A percentile compares a stretch with the other conserved stretches of the same genome.
These are phyloP conservation scores for Massarina eburnea DNA, from an alignment of 2,329 filamentous ascomycete species.

Conservation along the genomic window DNA sequence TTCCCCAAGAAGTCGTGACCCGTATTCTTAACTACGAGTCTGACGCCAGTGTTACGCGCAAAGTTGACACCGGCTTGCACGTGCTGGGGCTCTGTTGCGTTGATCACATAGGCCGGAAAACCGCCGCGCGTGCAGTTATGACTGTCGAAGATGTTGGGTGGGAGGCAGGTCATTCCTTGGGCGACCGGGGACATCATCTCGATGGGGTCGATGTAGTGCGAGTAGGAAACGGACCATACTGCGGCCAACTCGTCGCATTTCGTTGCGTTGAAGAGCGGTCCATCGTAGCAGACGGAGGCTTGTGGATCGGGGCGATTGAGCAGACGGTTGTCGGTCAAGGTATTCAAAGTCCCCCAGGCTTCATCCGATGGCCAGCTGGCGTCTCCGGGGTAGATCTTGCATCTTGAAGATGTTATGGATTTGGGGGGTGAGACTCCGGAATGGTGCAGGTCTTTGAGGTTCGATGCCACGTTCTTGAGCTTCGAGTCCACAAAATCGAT, in stretches of 20 bases:
- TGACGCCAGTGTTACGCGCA: slow-evolving; percentile 34
- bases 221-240: slow-evolving; percentile 36
- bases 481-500: slow-evolving; percentile 15
- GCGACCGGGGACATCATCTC: slow-evolving; percentile 42
- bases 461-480: slow-evolving; percentile 19
- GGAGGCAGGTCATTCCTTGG: slow-evolving; percentile 41
- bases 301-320: slow-evolving; percentile 29
- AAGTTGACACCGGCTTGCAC: slow-evolving; percentile 42
- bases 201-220: slow-evolving; percentile 37
- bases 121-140: slow-evolving; percentile 40
- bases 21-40: slow-evolving; percentile 39
- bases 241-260: slow-evolving; percentile 33
- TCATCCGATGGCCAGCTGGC: slow-evolving; percentile 51
- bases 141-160: slow-evolving; percentile 37
- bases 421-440: slow-evolving; percentile 12
- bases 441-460: slow-evolving; percentile 24
- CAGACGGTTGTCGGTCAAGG: slow-evolving; percentile 29
- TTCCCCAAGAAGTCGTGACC: slow-evolving; percentile 42
- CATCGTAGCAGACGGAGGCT: slow-evolving; percentile 37
- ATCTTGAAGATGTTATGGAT: slow-evolving; percentile 32
- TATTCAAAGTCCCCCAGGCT: slow-evolving; percentile 52
- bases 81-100: slow-evolving; percentile 39
- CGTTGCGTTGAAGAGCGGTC: slow-evolving; percentile 28
- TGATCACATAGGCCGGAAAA: slow-evolving; percentile 39
- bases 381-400: slow-evolving; percentile 54